Base-by-base conservation (phyloP, 306 rosid species). In the Trichosanthes cucumerina region DNA sequence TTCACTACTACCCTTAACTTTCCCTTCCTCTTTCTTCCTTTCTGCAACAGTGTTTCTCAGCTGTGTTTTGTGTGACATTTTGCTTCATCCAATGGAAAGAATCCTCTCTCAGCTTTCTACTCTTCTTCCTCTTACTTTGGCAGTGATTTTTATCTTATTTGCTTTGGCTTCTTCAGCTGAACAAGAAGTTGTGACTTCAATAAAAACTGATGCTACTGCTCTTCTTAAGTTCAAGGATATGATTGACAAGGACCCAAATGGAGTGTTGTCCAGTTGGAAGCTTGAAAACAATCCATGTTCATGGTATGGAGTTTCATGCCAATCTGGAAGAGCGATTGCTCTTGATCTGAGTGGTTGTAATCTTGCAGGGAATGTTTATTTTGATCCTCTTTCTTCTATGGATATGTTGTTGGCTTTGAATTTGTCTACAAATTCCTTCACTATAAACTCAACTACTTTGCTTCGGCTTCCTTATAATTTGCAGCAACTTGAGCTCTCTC, bases 221-320 rank as follows among this genome's bases (percentile, higher is more conserved):
- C 97, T 94, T 79, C 86, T 94, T 13, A 76, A 56, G 83, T 90
- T 94, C 87, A 94, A 89, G 85, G 89, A 86, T 80, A 79, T 81
- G 87, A 82, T 94, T 63, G 83, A 83, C 49, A 88, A 85, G 54
- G 98, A 94, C 83, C 93, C 94, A 19, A 82, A 62, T 75, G 89
- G 89, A 74, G 86, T 83, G 24, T 75, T 94, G 65, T 86, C 93
- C 60, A 81, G 82, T 53, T 94, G 98, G 98, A 81, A 89, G 81
- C 82, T 74, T 33, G 83, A 43, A 10, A 88, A 53, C 46, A 88
- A 82, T 46, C 90, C 91, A 64, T 94, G 98, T 90, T 86, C 75
- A 58, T 94, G 98, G 98, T 47, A 82, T 80, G 98, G 98, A 49
- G 83, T 94, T 57, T 46, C 97, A 66, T 94, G 98, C 86, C 86